phyloP scores from a whole-genome alignment of 176 grass and related monocot genomes.

The Tillandsia fasciculata region DNA sequence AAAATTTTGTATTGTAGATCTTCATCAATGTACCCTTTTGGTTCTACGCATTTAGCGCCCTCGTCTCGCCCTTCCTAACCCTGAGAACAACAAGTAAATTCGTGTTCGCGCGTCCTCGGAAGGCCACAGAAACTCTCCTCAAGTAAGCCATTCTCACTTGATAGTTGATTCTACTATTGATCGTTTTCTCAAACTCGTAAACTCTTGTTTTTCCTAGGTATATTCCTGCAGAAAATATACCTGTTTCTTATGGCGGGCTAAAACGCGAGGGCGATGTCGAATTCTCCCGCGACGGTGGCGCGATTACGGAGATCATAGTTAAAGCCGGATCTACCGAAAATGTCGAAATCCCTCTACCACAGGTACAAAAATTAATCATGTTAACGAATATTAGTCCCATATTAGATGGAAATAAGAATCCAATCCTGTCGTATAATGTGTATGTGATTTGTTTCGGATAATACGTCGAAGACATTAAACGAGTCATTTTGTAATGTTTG shows the following conservation, averaged over 20 bases:
- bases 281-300: neutral
- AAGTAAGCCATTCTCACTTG: slow-evolving; percentile 3
- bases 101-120: slow-evolving; percentile 13
- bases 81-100: slow-evolving; percentile 24
- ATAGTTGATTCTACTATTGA: neutral
- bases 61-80: slow-evolving; percentile 15
- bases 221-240: neutral
- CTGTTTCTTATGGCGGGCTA: neutral
- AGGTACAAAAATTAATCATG: slow-evolving; percentile 18
- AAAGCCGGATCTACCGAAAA: neutral
- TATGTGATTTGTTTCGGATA: too few relatives aligned
- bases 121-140: slow-evolving; percentile 15
- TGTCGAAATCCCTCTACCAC: slow-evolving; percentile 4
- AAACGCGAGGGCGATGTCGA: neutral
- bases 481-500: neutral
- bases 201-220: neutral
- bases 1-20: neutral
- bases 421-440: too few relatives aligned
- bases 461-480: too few relatives aligned
- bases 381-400: neutral
- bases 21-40: slow-evolving; percentile 26
- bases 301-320: neutral
- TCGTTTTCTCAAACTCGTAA: neutral
- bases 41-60: slow-evolving; percentile 14
- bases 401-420: too few relatives aligned